Conservation (phyloP, 306 rosid genomes). For the Pachyrhizus erosus region DNA sequence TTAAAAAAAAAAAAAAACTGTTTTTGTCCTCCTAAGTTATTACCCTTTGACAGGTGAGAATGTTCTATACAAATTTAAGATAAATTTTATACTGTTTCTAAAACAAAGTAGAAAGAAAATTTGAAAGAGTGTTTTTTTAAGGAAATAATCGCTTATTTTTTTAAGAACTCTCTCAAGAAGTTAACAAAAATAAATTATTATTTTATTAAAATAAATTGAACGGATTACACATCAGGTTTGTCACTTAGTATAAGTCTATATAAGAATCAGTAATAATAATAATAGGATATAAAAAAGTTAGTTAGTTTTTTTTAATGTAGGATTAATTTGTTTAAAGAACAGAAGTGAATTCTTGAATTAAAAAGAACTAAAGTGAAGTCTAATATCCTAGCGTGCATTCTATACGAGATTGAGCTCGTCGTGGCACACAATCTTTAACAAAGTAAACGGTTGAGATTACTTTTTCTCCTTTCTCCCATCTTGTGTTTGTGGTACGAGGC, state of each 20-base stretch:
- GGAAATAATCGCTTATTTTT: background rate
- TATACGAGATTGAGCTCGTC: background rate
- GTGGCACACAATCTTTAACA: background rate
- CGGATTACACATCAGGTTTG: background rate
- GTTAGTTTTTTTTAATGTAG: background rate
- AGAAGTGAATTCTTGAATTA: background rate
- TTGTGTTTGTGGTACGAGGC: background rate
- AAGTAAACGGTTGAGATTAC: background rate
- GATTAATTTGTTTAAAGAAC: background rate
- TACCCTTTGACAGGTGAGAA: background rate
- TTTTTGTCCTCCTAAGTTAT: background rate
- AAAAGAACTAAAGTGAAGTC: background rate
- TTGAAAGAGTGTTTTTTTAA: background rate
- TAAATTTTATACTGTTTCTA: background rate
- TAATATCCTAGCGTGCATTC: no score
- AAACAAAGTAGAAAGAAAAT: background rate
- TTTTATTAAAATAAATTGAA: background rate
- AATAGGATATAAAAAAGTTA: background rate
- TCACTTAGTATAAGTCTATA: background rate
- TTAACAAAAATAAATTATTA: background rate
- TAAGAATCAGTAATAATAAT: background rate
- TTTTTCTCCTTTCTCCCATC: background rate
- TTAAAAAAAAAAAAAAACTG: background rate
- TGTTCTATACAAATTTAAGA: background rate
- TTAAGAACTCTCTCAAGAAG: background rate